Conservation (phyloP, 257 asterid species). For the Thymus mandschuricus region DNA sequence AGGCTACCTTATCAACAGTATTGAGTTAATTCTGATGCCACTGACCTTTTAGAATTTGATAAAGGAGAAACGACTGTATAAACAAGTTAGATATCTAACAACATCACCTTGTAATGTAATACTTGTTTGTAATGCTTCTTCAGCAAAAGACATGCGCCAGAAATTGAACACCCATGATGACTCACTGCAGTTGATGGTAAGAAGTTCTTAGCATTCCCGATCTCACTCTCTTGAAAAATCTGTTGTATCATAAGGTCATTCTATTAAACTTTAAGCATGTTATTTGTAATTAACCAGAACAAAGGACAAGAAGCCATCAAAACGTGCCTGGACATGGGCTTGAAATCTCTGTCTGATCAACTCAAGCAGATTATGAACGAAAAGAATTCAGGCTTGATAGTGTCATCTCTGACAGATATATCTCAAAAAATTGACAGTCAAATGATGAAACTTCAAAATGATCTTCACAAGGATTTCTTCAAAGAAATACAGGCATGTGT, state of each 20-base stretch:
- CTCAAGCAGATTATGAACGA: slow-evolving; percentile 48
- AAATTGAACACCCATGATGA: slow-evolving; percentile 68
- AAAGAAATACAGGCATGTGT: slow-evolving; percentile 71
- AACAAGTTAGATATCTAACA: neutral
- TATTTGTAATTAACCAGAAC: slow-evolving; percentile 48
- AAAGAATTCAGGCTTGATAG: slow-evolving; percentile 48
- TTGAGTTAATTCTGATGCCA: neutral
- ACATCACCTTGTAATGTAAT: slow-evolving; percentile 10
- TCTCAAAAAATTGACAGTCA: slow-evolving; percentile 57
- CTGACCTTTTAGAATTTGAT: slow-evolving; percentile 13
- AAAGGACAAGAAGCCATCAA: slow-evolving; percentile 86
- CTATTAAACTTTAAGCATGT: slow-evolving; percentile 36
- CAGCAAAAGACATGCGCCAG: slow-evolving; percentile 74
- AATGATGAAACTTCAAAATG: slow-evolving; percentile 53
- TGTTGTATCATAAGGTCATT: slow-evolving; percentile 16
- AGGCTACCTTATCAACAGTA: slow-evolving; percentile 21
- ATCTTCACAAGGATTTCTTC: slow-evolving; percentile 54
- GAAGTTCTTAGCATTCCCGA: slow-evolving; percentile 25
- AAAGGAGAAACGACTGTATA: slow-evolving; percentile 7
- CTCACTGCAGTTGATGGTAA: slow-evolving; percentile 74
- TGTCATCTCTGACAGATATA: slow-evolving; percentile 53
- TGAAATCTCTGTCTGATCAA: slow-evolving; percentile 62
- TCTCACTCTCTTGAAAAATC: slow-evolving; percentile 28
- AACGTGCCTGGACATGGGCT: slow-evolving; percentile 50
- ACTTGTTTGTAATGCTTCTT: slow-evolving; percentile 36